Conservation (phyloP, 2,329 filamentous ascomycete species). For the Didymella exigua region DNA sequence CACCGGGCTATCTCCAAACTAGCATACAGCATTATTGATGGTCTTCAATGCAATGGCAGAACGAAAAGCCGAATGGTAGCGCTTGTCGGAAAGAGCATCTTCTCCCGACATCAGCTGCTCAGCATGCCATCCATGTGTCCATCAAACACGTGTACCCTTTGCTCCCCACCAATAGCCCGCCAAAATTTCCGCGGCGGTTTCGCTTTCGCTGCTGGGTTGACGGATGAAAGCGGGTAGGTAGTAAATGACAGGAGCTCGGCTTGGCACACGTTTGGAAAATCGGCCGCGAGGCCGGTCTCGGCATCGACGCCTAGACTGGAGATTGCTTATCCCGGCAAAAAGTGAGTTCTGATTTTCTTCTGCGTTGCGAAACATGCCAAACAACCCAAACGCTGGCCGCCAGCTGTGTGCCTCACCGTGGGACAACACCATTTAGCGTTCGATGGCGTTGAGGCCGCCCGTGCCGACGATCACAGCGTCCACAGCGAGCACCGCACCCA, state of each 20-base stretch:
- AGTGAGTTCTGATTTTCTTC: constrained; percentile 20
- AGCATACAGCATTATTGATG: constrained; percentile 14
- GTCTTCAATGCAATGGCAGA: constrained; percentile 22
- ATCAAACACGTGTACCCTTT: constrained; percentile 43
- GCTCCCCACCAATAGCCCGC: constrained; percentile 34
- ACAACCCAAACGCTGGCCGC: constrained; percentile 41
- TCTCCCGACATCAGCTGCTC: constrained; percentile 39
- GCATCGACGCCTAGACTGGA: constrained; percentile 26
- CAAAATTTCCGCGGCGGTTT: constrained; percentile 40
- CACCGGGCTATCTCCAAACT: constrained; percentile 25
- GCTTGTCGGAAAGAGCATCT: constrained; percentile 27
- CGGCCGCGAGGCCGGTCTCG: constrained; percentile 28
- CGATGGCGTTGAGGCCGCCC: constrained; percentile 24
- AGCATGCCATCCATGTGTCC: constrained; percentile 38
- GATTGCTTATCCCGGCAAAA: constrained; percentile 34
- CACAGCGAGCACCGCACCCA: constrained; percentile 14
- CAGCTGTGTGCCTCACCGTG: constrained; percentile 42
- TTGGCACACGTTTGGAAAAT: constrained; percentile 44
- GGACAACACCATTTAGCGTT: constrained; percentile 12
- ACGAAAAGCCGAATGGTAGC: constrained; percentile 8
- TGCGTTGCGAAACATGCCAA: constrained; percentile 40
- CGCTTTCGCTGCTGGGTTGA: constrained; percentile 18
- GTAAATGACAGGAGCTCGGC: constrained; percentile 25
- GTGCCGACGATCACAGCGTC: constrained; percentile 22
- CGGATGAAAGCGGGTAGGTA: constrained; percentile 19